These are phyloP conservation scores for Lactarius deliciosus DNA, from an alignment of 768 basidiomycete genomes.

Conservation along the genomic window DNA sequence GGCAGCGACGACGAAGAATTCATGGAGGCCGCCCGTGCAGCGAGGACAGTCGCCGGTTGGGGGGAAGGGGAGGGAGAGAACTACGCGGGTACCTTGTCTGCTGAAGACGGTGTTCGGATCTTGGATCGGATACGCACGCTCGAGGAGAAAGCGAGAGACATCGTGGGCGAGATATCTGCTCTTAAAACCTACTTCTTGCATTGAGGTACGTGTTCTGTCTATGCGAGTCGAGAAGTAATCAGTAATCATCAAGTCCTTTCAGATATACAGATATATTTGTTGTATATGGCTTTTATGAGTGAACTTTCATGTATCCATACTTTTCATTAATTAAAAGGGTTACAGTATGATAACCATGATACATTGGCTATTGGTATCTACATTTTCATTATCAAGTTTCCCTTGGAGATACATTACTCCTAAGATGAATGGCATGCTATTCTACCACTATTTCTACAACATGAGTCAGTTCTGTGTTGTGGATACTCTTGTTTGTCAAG, in stretches of 20 bases:
- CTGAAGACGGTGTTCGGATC: conserved; percentile 22
- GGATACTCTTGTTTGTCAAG: not conserved
- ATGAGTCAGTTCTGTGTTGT: not conserved
- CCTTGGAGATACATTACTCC: not conserved
- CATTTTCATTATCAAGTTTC: not conserved
- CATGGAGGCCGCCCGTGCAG: conserved; percentile 27
- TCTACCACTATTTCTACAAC: too few species aligned
- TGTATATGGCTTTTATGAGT: conserved; percentile 25
- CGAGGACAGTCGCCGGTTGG: conserved; percentile 15
- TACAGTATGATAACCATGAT: conserved; percentile 17
- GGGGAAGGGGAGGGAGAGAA: conserved; percentile 17
- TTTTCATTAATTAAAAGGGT: conserved; percentile 23
- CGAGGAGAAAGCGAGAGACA: conserved; percentile 27
- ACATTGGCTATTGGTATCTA: not conserved
- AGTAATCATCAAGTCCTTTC: not conserved
- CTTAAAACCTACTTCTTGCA: conserved; percentile 27
- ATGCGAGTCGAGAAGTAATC: not conserved
- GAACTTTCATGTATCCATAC: conserved; percentile 27
- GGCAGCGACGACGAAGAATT: conserved; percentile 26
- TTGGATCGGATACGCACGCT: conserved; percentile 25
- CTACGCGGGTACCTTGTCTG: conserved; percentile 15
- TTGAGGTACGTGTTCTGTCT: conserved; percentile 15
- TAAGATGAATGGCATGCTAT: not conserved
- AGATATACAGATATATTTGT: conserved; percentile 9
- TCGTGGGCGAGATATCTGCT: conserved; percentile 27